A percentile compares a stretch with the other conserved stretches of the same genome.
phyloP scores from a whole-genome alignment of 2,329 filamentous ascomycete species.

The Venturia carpophila region DNA sequence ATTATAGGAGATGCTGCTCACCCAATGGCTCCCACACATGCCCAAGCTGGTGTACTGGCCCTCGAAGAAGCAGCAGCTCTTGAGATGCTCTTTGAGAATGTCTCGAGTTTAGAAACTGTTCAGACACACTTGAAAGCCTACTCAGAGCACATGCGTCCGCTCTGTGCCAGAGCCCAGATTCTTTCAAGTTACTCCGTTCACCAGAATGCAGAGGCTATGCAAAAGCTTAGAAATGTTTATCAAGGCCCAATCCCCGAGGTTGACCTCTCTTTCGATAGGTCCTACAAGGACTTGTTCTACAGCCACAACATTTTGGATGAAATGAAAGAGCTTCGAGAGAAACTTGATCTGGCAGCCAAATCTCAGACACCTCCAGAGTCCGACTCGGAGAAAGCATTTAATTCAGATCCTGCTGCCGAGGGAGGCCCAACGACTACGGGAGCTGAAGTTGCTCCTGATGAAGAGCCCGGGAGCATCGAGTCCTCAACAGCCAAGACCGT shows the following conservation, averaged over 20 bases:
- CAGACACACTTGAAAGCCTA: neutral
- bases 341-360: neutral
- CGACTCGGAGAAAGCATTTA: neutral
- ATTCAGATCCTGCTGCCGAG: no score
- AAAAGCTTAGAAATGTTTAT: neutral
- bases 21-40: constrained; percentile 8
- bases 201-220: constrained; percentile 4
- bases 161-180: constrained; percentile 7
- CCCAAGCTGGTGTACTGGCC: constrained; percentile 4
- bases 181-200: constrained; percentile 7
- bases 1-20: constrained; percentile 13
- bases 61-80: constrained; percentile 12
- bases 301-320: constrained; percentile 4
- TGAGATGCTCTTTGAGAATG: neutral
- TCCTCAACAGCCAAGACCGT: neutral
- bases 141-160: neutral
- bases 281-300: neutral
- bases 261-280: constrained; percentile 5
- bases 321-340: neutral
- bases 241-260: constrained; percentile 1
- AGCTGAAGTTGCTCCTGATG: neutral
- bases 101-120: neutral
- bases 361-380: neutral
- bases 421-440: no score
- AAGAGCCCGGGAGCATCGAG: neutral